These are phyloP conservation scores for Postia placenta DNA, from an alignment of 768 basidiomycete species.

Conservation along the genomic window DNA sequence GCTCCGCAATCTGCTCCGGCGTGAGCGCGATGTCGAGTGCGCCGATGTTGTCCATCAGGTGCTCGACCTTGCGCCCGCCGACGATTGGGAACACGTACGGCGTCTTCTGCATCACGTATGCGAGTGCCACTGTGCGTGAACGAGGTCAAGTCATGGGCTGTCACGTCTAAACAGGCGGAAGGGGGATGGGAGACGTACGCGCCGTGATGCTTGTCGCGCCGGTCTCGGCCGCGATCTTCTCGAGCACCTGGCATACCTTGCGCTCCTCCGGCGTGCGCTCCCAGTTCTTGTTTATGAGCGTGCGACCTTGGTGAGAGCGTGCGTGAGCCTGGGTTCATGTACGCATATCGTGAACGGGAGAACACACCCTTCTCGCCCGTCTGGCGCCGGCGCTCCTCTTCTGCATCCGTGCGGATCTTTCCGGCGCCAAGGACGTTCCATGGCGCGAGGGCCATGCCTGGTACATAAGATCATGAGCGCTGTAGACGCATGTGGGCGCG, in stretches of 20 bases:
- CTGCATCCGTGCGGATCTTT: constrained; percentile 32
- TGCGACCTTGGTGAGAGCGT: constrained; percentile 26
- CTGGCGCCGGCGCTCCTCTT: constrained; percentile 27
- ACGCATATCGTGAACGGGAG: too few species aligned
- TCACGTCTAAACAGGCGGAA: too few species aligned
- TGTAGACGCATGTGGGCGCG: neutral
- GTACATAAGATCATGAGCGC: neutral
- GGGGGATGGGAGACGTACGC: constrained; percentile 26
- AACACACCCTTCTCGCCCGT: constrained; percentile 27
- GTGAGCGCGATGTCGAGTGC: constrained; percentile 42
- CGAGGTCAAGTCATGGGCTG: constrained; percentile 8
- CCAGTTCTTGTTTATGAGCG: constrained; percentile 29
- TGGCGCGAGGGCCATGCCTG: constrained; percentile 35
- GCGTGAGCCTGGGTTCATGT: constrained; percentile 12
- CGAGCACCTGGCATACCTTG: constrained; percentile 37
- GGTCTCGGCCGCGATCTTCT: constrained; percentile 44
- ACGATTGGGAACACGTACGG: constrained; percentile 48
- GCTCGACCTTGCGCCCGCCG: constrained; percentile 47
- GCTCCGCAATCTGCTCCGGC: constrained; percentile 36
- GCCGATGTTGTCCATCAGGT: constrained; percentile 43
- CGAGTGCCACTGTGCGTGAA: constrained; percentile 39
- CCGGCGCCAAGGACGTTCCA: constrained; percentile 38
- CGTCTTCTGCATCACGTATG: constrained; percentile 49
- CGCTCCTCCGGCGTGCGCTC: constrained; percentile 40
- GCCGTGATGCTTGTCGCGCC: constrained; percentile 42